Percentiles rank a stretch among this genome's conserved stretches.
These are phyloP conservation scores for Bipolaris sorokiniana DNA, from an alignment of 2,329 filamentous ascomycete species.

Conservation along the genomic window DNA sequence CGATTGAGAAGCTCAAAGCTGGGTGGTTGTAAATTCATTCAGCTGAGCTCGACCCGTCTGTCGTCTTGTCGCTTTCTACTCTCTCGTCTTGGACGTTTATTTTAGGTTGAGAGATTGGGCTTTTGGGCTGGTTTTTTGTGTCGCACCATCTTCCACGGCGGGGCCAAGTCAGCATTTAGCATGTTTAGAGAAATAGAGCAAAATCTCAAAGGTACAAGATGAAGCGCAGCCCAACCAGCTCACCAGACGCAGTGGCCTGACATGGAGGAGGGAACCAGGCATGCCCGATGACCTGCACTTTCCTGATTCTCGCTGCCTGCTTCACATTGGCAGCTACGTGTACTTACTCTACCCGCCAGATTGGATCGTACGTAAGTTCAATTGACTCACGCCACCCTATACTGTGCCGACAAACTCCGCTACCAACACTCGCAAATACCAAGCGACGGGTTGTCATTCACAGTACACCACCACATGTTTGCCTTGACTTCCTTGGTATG, in stretches of 20 bases:
- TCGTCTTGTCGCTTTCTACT: not conserved
- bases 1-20: conserved; percentile 46
- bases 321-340: conserved; percentile 2
- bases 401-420: not conserved
- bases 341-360: not conserved
- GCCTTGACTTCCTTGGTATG: conserved; percentile 1
- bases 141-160: not conserved
- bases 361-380: not conserved
- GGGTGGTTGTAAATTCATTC: conserved; percentile 42
- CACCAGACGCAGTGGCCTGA: not conserved
- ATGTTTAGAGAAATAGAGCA: not conserved
- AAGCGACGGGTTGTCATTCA: not conserved
- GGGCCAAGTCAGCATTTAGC: not conserved
- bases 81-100: not conserved
- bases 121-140: not conserved
- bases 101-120: not conserved
- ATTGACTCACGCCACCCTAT: not conserved
- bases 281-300: not conserved
- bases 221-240: not conserved
- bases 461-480: not conserved
- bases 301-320: not conserved
- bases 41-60: not conserved
- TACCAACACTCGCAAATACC: not conserved
- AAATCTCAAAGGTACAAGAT: not conserved
- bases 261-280: not conserved